Base-by-base conservation (phyloP, 768 basidiomycete genomes). In the Rhizopogon rudus region DNA sequence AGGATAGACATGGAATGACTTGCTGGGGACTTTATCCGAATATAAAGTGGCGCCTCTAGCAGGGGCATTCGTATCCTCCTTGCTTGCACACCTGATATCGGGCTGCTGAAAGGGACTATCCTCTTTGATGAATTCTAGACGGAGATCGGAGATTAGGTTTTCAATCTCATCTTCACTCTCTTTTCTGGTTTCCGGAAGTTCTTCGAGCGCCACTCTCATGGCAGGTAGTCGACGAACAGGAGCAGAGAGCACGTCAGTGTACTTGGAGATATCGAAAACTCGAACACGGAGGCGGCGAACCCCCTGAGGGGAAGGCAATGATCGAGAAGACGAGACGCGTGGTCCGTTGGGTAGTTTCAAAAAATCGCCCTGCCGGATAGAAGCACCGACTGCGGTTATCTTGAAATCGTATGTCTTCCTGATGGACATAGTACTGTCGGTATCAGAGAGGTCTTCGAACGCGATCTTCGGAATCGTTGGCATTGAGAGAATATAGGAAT, bases 391-490 rank as follows among this genome's bases (percentile, higher is more conserved):
- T 33, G 44, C 40, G 17, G 13, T 43, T 12, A 53, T 57, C 12
- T 35, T 42, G 29, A 58, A 58, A 9, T 50, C 43, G 29, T 58
- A 56, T 8, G 55, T 51, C 37, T 35, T 57, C n/a, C 41, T 55
- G 22, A 31, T 28, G 10, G 14, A 22, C 1, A 20, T n/a, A 25
- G 25, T 22, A 7, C 20, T 25, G 8, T 52, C 17, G 0, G 20
- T 28, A 5, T 50, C 54, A 6, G 37, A 31, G n/a, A 52, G 12
- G 22, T 17, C 22, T 25, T 67, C 58, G 3, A 67, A 63, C 28
- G 57, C 65, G 50, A 67, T 67, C 49, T 50, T 57, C 29, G 66
- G 66, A n/a, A 67, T 70, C 1, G 60, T 54, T 5, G 66, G 66
- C 53, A 65, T 69, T 4, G 67, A 65, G 46, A 67, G 60, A 45